Conservation (phyloP, 768 basidiomycete species). For the Suillus spraguei region DNA sequence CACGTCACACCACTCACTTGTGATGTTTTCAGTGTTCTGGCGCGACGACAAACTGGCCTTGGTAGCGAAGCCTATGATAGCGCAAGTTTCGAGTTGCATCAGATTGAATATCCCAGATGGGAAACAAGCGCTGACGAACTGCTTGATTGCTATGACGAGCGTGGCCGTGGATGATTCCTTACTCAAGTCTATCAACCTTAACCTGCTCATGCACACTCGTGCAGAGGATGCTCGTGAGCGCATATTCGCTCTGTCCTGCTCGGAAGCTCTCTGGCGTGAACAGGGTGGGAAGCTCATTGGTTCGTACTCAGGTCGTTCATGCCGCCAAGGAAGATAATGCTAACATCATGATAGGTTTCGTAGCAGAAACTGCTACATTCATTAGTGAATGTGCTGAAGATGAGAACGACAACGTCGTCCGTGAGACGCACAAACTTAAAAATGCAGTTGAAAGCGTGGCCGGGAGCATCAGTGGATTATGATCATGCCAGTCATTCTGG, state of each 20-base stretch:
- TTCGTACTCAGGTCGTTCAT: conserved; percentile 34
- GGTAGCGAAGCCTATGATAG: conserved; percentile 58
- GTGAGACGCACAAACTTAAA: conserved; percentile 67
- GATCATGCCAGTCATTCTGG: background rate
- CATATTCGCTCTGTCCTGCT: conserved; percentile 66
- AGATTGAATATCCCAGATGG: conserved; percentile 39
- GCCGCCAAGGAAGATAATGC: background rate
- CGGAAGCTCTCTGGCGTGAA: conserved; percentile 73
- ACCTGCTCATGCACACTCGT: conserved; percentile 86
- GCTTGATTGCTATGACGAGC: conserved; percentile 50
- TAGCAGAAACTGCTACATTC: conserved; percentile 81
- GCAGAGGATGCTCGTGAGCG: conserved; percentile 76
- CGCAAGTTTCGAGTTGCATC: conserved; percentile 63
- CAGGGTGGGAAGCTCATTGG: conserved; percentile 78
- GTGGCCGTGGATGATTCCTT: conserved; percentile 55
- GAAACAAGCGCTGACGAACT: conserved; percentile 47
- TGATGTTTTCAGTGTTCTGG: conserved; percentile 74
- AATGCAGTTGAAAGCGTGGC: conserved; percentile 71
- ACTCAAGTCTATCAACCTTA: conserved; percentile 81
- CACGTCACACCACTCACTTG: background rate
- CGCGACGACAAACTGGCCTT: conserved; percentile 76
- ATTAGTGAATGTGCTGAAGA: conserved; percentile 88
- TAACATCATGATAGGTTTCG: conserved; percentile 54
- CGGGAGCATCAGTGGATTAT: conserved; percentile 51
- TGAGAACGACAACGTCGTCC: conserved; percentile 82